Conservation (phyloP, 345 rosid genomes). For the Gossypium mustelinum region DNA sequence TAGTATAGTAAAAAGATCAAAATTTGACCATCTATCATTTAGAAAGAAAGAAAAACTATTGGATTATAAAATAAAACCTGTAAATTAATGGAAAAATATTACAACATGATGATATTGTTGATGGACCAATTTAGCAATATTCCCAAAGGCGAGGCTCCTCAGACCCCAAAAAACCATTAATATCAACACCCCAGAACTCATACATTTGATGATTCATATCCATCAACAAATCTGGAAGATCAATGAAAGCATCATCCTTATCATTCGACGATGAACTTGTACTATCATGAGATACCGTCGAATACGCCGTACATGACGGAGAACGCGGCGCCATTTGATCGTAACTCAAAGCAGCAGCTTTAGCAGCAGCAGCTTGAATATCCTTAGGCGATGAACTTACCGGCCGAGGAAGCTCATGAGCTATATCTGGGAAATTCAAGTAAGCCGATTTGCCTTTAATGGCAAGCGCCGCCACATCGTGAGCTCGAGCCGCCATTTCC, state of each 20-base stretch:
- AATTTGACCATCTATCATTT: too few relatives aligned
- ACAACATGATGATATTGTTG: neutral
- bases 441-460: slow-evolving; percentile 71
- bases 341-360: slow-evolving; percentile 49
- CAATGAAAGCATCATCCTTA: neutral
- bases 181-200: neutral
- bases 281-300: neutral
- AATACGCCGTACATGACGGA: neutral
- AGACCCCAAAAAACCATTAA: neutral
- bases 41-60: neutral
- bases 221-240: neutral
- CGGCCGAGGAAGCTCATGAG: slow-evolving; percentile 59
- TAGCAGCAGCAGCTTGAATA: slow-evolving; percentile 77
- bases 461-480: slow-evolving; percentile 79
- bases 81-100: neutral
- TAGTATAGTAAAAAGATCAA: too few relatives aligned
- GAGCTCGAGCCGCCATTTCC: slow-evolving; percentile 98
- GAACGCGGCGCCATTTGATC: neutral
- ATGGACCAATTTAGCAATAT: neutral
- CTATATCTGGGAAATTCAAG: slow-evolving; percentile 76
- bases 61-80: neutral
- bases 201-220: neutral
- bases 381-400: slow-evolving; percentile 63
- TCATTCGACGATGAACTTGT: neutral
- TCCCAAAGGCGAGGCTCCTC: slow-evolving; percentile 13